These are phyloP conservation scores for Aureoboletus auriporus DNA, from an alignment of 768 basidiomycete genomes.

Conservation along the genomic window DNA sequence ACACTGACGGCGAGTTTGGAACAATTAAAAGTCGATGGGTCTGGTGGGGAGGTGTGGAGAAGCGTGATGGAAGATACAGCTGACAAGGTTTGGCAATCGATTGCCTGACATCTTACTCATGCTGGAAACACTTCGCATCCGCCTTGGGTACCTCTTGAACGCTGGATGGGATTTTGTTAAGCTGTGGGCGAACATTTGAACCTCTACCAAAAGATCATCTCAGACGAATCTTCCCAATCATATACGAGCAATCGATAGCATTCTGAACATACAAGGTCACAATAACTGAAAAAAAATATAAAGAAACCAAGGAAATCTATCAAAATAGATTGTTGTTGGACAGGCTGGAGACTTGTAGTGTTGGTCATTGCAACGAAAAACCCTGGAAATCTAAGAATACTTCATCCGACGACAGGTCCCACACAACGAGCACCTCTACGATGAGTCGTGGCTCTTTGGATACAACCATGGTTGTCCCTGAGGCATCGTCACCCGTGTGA, in stretches of 20 bases:
- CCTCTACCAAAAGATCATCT: no score
- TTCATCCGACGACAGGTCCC: slow-evolving; percentile 74
- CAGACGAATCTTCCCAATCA: no score
- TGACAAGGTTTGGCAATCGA: slow-evolving; percentile 27
- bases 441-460: slow-evolving; percentile 53
- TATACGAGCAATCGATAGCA: background rate
- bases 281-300: background rate
- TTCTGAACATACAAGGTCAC: background rate
- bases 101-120: slow-evolving; percentile 2
- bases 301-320: background rate
- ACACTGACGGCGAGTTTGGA: slow-evolving; percentile 22
- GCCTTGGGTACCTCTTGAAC: no score
- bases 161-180: no score
- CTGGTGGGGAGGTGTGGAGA: slow-evolving; percentile 31
- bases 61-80: slow-evolving; percentile 28
- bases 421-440: slow-evolving; percentile 76
- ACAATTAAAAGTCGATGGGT: slow-evolving; percentile 17
- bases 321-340: no score
- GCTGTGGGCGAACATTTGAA: no score
- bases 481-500: background rate
- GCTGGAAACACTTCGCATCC: background rate
- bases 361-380: slow-evolving; percentile 34
- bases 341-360: no score
- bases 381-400: slow-evolving; percentile 73
- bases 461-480: background rate